These are phyloP conservation scores for Mollisiaceae sp. DNA, from an alignment of 2,329 filamentous ascomycete genomes.

Conservation along the genomic window DNA sequence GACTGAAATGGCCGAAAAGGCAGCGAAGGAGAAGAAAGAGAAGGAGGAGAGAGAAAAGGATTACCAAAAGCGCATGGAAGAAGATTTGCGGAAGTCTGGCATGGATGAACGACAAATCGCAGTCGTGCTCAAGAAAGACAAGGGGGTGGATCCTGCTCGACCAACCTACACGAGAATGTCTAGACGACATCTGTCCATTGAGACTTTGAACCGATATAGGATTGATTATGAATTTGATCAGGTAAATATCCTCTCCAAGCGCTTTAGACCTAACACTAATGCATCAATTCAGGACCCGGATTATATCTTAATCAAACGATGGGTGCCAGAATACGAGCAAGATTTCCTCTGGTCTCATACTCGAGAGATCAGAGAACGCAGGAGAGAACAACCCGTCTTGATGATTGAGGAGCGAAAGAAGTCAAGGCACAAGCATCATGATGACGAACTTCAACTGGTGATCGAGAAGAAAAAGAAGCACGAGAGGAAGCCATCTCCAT, in stretches of 20 bases:
- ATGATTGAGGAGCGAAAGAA: conserved; percentile 32
- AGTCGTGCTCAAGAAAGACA: conserved; percentile 63
- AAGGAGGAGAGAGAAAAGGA: conserved; percentile 43
- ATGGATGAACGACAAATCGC: conserved; percentile 63
- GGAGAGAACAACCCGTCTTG: conserved; percentile 28
- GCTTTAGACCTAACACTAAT: conserved; percentile 41
- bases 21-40: conserved; percentile 45
- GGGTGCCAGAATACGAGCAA: conserved; percentile 74
- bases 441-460: conserved; percentile 40
- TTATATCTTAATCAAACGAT: conserved; percentile 75
- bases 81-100: conserved; percentile 62
- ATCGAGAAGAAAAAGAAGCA: conserved; percentile 38
- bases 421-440: conserved; percentile 34
- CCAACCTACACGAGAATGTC: conserved; percentile 70
- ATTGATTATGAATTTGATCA: conserved; percentile 63
- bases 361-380: conserved; percentile 51
- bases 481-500: conserved; percentile 39
- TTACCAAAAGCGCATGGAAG: conserved; percentile 57
- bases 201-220: conserved; percentile 60
- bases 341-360: conserved; percentile 76
- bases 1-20: conserved; percentile 42
- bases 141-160: conserved; percentile 48
- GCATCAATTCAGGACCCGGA: conserved; percentile 61
- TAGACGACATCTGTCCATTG: conserved; percentile 63
- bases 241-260: conserved; percentile 48